phyloP scores from a whole-genome alignment of 2,329 filamentous ascomycete genomes.

The Aspergillus sp. region DNA sequence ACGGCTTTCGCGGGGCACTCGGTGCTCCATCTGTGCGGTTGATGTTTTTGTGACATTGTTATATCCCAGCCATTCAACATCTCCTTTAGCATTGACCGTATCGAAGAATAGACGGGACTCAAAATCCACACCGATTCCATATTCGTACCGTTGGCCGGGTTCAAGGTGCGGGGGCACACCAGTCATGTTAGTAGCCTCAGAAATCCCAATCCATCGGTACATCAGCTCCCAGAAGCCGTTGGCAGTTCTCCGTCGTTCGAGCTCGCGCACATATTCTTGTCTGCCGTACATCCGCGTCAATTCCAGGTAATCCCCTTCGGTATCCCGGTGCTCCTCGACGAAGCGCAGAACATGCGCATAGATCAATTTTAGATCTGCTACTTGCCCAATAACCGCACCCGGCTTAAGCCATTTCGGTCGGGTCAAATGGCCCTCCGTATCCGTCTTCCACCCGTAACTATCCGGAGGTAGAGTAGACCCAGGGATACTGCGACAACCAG shows the following conservation, averaged over 20 bases:
- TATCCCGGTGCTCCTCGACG: conserved; percentile 31
- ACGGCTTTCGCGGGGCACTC: conserved; percentile 38
- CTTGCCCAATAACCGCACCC: conserved; percentile 52
- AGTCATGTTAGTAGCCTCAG: conserved; percentile 37
- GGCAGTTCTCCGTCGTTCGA: conserved; percentile 35
- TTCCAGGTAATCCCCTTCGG: conserved; percentile 45
- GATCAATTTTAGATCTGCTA: conserved; percentile 48
- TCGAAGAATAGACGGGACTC: conserved; percentile 52
- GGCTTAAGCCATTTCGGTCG: conserved; percentile 52
- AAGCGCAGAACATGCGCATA: conserved; percentile 46
- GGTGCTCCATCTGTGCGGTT: conserved; percentile 34
- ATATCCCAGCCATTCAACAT: conserved; percentile 44
- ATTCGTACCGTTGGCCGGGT: conserved; percentile 47
- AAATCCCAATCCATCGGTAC: conserved; percentile 38
- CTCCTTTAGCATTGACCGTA: conserved; percentile 38
- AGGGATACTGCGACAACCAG: conserved; percentile 55
- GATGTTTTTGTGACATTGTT: conserved; percentile 39
- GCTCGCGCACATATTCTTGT: conserved; percentile 53
- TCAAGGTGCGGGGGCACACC: conserved; percentile 34
- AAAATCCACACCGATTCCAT: conserved; percentile 54
- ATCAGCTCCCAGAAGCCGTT: conserved; percentile 40
- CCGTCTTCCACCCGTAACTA: conserved; percentile 48
- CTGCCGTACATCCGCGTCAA: conserved; percentile 54
- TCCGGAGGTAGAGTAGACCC: conserved; percentile 51
- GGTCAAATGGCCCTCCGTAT: conserved; percentile 38